Evolutionary conservation across 225 moss, liverwort and hornwort genomes (phyloP).

Genomic region (Thuidium tamariscinum): DNA sequence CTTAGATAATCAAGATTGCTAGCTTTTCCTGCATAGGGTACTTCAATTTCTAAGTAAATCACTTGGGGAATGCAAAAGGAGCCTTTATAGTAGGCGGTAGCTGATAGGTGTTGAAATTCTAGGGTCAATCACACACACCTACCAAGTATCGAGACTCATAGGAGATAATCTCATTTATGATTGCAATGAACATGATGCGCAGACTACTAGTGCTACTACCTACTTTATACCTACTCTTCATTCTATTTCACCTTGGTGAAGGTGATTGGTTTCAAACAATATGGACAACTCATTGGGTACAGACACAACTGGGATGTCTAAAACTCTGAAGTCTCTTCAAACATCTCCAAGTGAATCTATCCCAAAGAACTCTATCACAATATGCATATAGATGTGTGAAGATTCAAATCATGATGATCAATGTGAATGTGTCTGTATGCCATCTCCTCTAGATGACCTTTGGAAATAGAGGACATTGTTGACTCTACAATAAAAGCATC

Average conservation of each 20-base stretch:
- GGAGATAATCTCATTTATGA: not conserved
- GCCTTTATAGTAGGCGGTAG: too few species aligned
- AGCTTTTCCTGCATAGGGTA: too few species aligned
- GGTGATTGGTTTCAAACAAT: not conserved
- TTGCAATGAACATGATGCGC: not conserved
- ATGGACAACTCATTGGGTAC: not conserved
- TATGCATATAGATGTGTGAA: not conserved
- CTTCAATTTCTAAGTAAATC: too few species aligned
- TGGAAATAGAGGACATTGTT: not conserved
- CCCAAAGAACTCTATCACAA: not conserved
- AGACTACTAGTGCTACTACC: not conserved
- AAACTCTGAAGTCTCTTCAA: not conserved
- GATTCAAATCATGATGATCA: not conserved
- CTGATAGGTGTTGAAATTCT: not conserved
- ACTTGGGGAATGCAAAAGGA: too few species aligned
- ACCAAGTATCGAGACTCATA: too few species aligned
- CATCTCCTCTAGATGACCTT: not conserved
- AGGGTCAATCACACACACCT: not conserved
- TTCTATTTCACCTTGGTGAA: not conserved
- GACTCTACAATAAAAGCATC: not conserved
- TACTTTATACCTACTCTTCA: not conserved
- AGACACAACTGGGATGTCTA: not conserved
- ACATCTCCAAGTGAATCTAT: not conserved
- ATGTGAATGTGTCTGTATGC: not conserved
- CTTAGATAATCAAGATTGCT: not conserved